Base-by-base conservation (phyloP, 2,329 filamentous ascomycete species). In the Microascus cirrosus region DNA sequence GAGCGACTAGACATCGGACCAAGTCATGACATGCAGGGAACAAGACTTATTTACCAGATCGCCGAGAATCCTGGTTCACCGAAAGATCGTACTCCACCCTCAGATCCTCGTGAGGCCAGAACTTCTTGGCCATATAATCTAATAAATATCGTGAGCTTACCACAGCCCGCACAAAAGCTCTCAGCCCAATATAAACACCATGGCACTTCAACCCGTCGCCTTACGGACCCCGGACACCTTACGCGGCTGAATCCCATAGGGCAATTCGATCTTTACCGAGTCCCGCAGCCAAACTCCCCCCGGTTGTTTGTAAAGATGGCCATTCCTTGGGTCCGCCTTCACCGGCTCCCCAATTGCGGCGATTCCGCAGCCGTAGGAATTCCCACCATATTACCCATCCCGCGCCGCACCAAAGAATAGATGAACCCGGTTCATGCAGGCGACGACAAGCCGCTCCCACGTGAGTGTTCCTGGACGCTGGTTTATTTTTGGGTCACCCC, bases 331-430 rank as follows among this genome's bases (percentile, higher is more conserved):
- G 51, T 18, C 12, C 25, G 20, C n/a, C 35, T 20, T 34, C 24
- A 35, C 36, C 39, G 35, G 3, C 20, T 3, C n/a, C 45, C 39
- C 39, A 24, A 15, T 39, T 42, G 24, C 20, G 34, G n/a, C 35
- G 20, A 8, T 36, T 28, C 20, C 15, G 15, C n/a, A n/a, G 3
- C 42, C 18, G 15, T n/a, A 48, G 7, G 45, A 13, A 50, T 6
- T 12, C 22, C 22, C 39, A 6, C 32, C 42, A 35, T 36, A 56
- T 56, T 56, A 51, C 35, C 55, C 55, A 51, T 56, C 55, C 55
- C 42, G 55, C 50, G 55, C 32, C 28, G 28, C 42, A 13, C 50
- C 18, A 24, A 45, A 51, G 25, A 32, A 56, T 34, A 15, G 15
- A 50, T 51, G 55, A 42, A 24, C 39, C 42, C 28, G 12, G 20